Evolutionary conservation across 2,329 filamentous ascomycete species (phyloP).

Genomic region (Beauveria brongniartii): DNA sequence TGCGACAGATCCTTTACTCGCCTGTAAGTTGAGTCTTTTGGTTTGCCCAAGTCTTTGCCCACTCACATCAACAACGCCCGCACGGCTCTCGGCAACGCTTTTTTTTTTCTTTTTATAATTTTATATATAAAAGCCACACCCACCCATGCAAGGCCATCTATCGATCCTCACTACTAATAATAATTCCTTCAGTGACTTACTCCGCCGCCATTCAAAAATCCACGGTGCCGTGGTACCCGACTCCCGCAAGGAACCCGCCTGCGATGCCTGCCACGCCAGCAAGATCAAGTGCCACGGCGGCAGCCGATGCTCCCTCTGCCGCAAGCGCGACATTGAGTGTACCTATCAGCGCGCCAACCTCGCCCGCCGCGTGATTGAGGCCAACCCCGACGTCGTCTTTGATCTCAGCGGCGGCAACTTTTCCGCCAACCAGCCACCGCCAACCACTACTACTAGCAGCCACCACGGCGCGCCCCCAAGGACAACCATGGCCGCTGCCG

Average conservation of each 20-base stretch:
- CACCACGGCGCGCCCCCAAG: neutral
- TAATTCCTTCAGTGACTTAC: conserved; percentile 23
- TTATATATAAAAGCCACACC: neutral
- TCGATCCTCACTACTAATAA: neutral
- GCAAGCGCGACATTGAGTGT: conserved; percentile 30
- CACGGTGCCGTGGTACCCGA: conserved; percentile 23
- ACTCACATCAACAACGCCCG: neutral
- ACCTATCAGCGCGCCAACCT: conserved; percentile 23
- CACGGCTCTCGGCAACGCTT: too few relatives aligned
- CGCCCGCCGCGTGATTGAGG: conserved; percentile 2
- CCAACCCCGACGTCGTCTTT: conserved; percentile 3
- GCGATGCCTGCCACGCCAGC: conserved; percentile 35
- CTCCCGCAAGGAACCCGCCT: conserved; percentile 30
- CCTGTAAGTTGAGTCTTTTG: conserved; percentile 22
- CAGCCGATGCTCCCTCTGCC: conserved; percentile 29
- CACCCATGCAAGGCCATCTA: neutral
- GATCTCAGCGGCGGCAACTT: conserved; percentile 9
- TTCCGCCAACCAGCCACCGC: neutral
- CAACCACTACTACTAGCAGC: neutral
- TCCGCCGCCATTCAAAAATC: conserved; percentile 30
- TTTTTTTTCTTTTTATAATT: too few relatives aligned
- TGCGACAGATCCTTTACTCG: conserved; percentile 31
- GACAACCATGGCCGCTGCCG: neutral
- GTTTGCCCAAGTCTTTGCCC: conserved; percentile 12
- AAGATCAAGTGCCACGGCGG: conserved; percentile 38